Conservation (phyloP, 495 filamentous ascomycete genomes). For the Astrocystis sublimbata region DNA sequence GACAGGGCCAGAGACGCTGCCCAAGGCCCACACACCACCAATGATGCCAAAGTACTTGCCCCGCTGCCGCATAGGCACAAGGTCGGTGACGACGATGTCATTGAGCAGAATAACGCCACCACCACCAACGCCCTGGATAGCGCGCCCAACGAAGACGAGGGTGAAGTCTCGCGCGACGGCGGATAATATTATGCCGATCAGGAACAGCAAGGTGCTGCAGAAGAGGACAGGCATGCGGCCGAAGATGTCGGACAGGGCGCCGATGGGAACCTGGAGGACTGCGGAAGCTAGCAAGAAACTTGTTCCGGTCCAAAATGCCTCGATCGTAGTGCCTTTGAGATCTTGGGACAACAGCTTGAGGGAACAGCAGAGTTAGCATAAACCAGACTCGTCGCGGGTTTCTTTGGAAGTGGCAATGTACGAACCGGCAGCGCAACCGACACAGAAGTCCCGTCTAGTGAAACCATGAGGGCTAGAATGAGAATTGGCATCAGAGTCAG, state of each 20-base stretch:
- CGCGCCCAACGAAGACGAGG: constrained; percentile 34
- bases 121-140: constrained; percentile 41
- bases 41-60: constrained; percentile 45
- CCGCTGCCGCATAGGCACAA: constrained; percentile 55
- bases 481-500: too few relatives aligned
- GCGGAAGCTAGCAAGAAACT: constrained; percentile 54
- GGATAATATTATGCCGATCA: constrained; percentile 29
- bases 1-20: constrained; percentile 65
- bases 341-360: constrained; percentile 50
- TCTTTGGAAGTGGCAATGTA: too few relatives aligned
- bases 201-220: constrained; percentile 51
- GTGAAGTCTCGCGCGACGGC: constrained; percentile 18
- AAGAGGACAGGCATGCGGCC: constrained; percentile 49
- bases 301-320: constrained; percentile 60
- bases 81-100: constrained; percentile 35
- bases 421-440: too few relatives aligned
- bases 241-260: constrained; percentile 53
- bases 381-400: too few relatives aligned
- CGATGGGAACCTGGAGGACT: constrained; percentile 51
- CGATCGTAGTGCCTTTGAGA: constrained; percentile 55
- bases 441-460: too few relatives aligned
- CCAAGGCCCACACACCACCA: constrained; percentile 50
- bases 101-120: constrained; percentile 35
- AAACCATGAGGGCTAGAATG: too few relatives aligned
- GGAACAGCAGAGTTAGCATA: too few relatives aligned